A percentile compares a stretch with the other conserved stretches of the same genome.
Conservation (phyloP, 768 basidiomycete genomes). For the Hericium erinaceus region DNA sequence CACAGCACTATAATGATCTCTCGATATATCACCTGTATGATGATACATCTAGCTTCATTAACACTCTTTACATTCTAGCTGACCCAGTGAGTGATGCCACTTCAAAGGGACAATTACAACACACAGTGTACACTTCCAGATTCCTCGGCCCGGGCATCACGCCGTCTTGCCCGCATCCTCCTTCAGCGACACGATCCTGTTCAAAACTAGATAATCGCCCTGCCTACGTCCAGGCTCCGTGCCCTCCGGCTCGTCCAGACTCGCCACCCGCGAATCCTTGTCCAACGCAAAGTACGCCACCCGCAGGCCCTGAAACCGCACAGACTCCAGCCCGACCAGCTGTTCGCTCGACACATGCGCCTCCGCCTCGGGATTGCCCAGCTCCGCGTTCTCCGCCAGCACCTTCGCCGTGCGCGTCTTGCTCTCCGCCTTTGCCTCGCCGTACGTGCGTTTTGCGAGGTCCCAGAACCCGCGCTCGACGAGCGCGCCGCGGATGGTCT, state of each 20-base stretch:
- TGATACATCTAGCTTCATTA: too few species aligned
- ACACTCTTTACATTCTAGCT: too few species aligned
- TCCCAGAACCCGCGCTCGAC: slow-evolving; percentile 86
- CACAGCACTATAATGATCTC: too few species aligned
- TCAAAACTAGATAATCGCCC: slow-evolving; percentile 78
- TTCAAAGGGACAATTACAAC: too few species aligned
- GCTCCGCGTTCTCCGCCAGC: slow-evolving; percentile 31
- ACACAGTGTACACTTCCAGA: too few species aligned
- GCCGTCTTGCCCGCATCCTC: slow-evolving; percentile 78
- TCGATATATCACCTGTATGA: too few species aligned
- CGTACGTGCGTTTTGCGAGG: slow-evolving; percentile 59
- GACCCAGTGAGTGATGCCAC: too few species aligned
- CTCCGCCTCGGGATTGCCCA: slow-evolving; percentile 36
- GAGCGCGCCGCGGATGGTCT: slow-evolving; percentile 72
- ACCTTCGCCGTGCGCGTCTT: slow-evolving; percentile 54
- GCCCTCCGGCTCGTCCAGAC: slow-evolving; percentile 46
- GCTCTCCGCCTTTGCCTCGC: slow-evolving; percentile 58
- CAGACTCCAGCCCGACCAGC: slow-evolving; percentile 82
- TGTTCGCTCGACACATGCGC: slow-evolving; percentile 71
- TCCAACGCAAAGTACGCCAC: slow-evolving; percentile 94
- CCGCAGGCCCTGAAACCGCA: slow-evolving; percentile 94
- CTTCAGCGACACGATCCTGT: slow-evolving; percentile 89
- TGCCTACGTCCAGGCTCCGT: slow-evolving; percentile 36
- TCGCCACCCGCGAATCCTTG: slow-evolving; percentile 66
- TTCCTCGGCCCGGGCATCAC: slow-evolving; percentile 1